Evolutionary conservation across 305 asterid species (phyloP).

Genomic region (Solanum hybrid): DNA sequence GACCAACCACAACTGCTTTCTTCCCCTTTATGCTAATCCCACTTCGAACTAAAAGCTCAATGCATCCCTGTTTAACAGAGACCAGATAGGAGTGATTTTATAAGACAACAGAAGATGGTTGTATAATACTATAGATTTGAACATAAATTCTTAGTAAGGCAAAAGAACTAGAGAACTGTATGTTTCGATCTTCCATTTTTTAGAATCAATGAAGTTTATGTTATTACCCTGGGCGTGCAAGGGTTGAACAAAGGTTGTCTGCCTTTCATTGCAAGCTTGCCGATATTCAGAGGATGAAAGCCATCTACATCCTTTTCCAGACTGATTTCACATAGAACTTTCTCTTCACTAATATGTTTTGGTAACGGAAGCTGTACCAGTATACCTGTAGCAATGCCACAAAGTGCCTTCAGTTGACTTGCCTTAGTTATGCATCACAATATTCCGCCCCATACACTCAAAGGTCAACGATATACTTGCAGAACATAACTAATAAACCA

Average conservation of each 20-base stretch:
- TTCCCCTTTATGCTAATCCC: constrained; percentile 69
- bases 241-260: constrained; percentile 87
- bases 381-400: constrained; percentile 38
- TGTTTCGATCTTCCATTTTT: not conserved
- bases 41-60: constrained; percentile 73
- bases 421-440: not conserved
- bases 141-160: not conserved
- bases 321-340: constrained; percentile 60
- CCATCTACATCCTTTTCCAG: constrained; percentile 91
- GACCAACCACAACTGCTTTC: constrained; percentile 89
- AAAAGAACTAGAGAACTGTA: not conserved
- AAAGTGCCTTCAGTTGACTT: not conserved
- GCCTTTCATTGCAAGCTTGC: constrained; percentile 97
- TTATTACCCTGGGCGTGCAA: constrained; percentile 85
- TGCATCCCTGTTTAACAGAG: constrained; percentile 53
- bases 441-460: not conserved
- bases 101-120: not conserved
- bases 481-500: not conserved
- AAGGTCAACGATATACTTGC: not conserved
- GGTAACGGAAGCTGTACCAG: constrained; percentile 84
- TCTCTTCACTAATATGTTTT: constrained; percentile 84
- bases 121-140: not conserved
- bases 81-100: not conserved
- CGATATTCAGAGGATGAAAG: constrained; percentile 87
- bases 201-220: not conserved